Percentiles rank a stretch among this genome's conserved stretches.
These are phyloP conservation scores for Lentinula aciculospora DNA, from an alignment of 768 basidiomycete genomes.

Conservation along the genomic window DNA sequence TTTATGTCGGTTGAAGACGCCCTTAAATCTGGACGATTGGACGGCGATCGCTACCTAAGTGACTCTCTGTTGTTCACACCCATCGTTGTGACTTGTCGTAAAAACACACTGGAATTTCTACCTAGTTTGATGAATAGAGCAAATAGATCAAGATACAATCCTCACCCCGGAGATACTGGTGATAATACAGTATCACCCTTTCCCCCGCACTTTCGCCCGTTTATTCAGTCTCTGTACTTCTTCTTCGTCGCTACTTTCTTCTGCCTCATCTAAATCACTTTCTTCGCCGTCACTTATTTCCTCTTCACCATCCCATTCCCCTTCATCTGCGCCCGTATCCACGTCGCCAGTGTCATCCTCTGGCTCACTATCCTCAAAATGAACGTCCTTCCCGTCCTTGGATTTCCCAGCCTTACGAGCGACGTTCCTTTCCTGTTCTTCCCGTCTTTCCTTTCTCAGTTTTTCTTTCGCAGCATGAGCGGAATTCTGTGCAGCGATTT, in stretches of 20 bases:
- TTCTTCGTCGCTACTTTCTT: slow-evolving; percentile 46
- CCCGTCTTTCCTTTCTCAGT: slow-evolving; percentile 69
- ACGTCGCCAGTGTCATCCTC: slow-evolving; percentile 33
- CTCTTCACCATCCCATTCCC: slow-evolving; percentile 19
- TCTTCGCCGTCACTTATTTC: slow-evolving; percentile 26
- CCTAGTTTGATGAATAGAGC: too few species aligned
- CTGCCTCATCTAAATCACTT: slow-evolving; percentile 51
- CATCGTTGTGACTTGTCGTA: too few species aligned
- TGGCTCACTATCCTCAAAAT: slow-evolving; percentile 23
- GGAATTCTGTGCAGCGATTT: slow-evolving; percentile 58
- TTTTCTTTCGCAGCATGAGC: slow-evolving; percentile 76
- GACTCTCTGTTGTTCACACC: too few species aligned
- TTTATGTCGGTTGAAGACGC: too few species aligned
- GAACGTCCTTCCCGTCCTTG: slow-evolving; percentile 17
- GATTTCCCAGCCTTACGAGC: slow-evolving; percentile 49
- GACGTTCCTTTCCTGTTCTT: slow-evolving; percentile 91
- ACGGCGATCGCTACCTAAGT: too few species aligned
- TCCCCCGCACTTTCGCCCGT: slow-evolving; percentile 45
- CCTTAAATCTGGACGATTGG: too few species aligned
- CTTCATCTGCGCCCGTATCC: slow-evolving; percentile 29
- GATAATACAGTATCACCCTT: slow-evolving; percentile 24
- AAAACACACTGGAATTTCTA: too few species aligned
- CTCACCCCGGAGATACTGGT: too few species aligned
- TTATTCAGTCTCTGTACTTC: slow-evolving; percentile 46
- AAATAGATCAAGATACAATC: too few species aligned